Evolutionary conservation across 2,329 filamentous ascomycete species (phyloP), one percentile per base, ranked within the genome.

Genomic region (Chaetomiaceae sp.): DNA sequence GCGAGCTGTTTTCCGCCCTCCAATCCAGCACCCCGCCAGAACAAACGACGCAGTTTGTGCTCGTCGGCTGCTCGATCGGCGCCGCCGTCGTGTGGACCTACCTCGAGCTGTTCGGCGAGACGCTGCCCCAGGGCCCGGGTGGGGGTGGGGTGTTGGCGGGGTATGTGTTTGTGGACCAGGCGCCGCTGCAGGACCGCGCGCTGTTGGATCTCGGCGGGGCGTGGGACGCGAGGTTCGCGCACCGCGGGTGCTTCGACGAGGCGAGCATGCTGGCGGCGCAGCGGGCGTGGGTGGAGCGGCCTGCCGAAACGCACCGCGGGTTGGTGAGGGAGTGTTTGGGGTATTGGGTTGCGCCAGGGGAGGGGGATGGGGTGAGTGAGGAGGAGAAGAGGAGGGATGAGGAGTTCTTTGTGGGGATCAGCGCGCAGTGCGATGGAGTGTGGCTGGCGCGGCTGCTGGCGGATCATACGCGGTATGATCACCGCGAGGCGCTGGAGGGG

Each of bases 1-100:
- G 54, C 12, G 54, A 60, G 27, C 52, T 69, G 1, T 42, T 69
- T n/a, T n/a, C n/a, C n/a, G n/a, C n/a, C n/a, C n/a, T n/a, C n/a
- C n/a, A n/a, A n/a, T n/a, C n/a, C n/a, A n/a, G n/a, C n/a, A n/a
- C n/a, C n/a, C n/a, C 58, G 47, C 14, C 27, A 27, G 6, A n/a
- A 51, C 19, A 51, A 50, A 3, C n/a, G n/a, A n/a, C n/a, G n/a
- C n/a, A n/a, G 22, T 53, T 68, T 36, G 51, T 68, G 0, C 58
- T 61, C 9, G 62, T 68, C 0, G 67, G 67, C 8, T 68, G 66
- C 54, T 68, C 65, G 26, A 67, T 69, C 40, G 66, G 66, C 39
- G 67, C 67, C 6, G 67, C 66, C 1, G 58, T 69, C 6, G 53
- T 69, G 6, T 68, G 66, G 66, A 68, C 66, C 0, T 65, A 67